These are phyloP conservation scores for Chaetomium fimeti DNA, from an alignment of 495 filamentous ascomycete species.

Conservation along the genomic window DNA sequence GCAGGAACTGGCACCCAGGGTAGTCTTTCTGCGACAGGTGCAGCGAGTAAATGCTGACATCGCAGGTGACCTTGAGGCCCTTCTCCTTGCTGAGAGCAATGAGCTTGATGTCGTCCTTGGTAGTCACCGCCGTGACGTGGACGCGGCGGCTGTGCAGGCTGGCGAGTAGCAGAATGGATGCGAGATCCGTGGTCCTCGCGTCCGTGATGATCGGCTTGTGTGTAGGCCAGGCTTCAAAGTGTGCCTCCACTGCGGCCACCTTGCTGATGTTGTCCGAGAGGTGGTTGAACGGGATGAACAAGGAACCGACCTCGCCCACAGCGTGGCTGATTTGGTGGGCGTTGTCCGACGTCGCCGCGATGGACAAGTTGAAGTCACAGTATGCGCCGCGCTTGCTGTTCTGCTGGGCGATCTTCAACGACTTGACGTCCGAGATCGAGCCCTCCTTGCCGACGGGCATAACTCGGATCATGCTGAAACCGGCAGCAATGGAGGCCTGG, in stretches of 20 bases:
- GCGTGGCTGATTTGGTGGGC: conserved; percentile 71
- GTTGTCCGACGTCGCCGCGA: conserved; percentile 75
- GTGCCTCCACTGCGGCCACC: conserved; percentile 75
- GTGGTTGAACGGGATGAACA: conserved; percentile 88
- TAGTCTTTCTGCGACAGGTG: conserved; percentile 75
- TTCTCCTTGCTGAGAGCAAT: conserved; percentile 81
- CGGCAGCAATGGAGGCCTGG: conserved; percentile 70
- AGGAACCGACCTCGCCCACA: conserved; percentile 72
- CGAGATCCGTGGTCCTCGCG: conserved; percentile 78
- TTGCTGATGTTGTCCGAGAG: conserved; percentile 83
- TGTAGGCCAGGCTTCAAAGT: conserved; percentile 77
- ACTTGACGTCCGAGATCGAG: conserved; percentile 68
- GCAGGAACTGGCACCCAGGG: conserved; percentile 65
- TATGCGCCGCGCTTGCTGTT: conserved; percentile 65
- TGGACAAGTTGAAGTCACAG: conserved; percentile 86
- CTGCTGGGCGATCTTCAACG: conserved; percentile 72
- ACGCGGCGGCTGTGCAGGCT: conserved; percentile 82
- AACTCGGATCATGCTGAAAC: conserved; percentile 81
- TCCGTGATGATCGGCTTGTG: conserved; percentile 85
- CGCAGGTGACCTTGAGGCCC: conserved; percentile 80
- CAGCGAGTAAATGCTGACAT: conserved; percentile 77
- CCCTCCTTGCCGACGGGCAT: conserved; percentile 74
- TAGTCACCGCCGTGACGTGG: conserved; percentile 78
- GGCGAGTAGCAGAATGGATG: conserved; percentile 74
- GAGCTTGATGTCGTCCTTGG: conserved; percentile 77